Evolutionary conservation across 768 basidiomycete genomes (phyloP).

Genomic region (Hericium alpestre): DNA sequence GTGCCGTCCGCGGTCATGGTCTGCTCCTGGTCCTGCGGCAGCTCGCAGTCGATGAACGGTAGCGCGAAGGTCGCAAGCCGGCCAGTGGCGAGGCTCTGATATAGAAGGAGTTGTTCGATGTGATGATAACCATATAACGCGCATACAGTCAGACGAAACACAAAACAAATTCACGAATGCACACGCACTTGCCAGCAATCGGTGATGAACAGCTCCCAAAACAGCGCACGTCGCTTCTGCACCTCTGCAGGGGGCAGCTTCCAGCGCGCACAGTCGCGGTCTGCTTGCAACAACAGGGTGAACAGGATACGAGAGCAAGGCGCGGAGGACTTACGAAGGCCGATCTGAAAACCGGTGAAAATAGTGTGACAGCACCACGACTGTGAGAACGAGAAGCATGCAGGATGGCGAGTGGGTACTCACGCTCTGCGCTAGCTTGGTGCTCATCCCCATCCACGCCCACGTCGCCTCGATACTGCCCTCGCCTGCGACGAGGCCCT

Average conservation of each 20-base stretch:
- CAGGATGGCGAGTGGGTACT: conserved; percentile 17
- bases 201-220: conserved; percentile 68
- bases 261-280: conserved; percentile 68
- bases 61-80: conserved; percentile 58
- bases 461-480: conserved; percentile 63
- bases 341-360: too few relatives aligned
- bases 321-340: too few relatives aligned
- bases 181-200: conserved; percentile 60
- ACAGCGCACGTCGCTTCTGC: conserved; percentile 59
- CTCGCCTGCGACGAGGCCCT: conserved; percentile 56
- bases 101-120: too few relatives aligned
- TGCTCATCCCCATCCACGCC: conserved; percentile 54
- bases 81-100: conserved; percentile 58
- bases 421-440: conserved; percentile 60
- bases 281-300: conserved; percentile 24
- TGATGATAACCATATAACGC: not conserved
- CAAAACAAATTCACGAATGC: not conserved
- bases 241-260: conserved; percentile 49
- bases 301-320: not conserved
- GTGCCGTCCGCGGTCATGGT: conserved; percentile 50
- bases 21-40: conserved; percentile 50
- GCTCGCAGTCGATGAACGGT: conserved; percentile 63
- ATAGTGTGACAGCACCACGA: too few relatives aligned
- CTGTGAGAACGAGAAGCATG: too few relatives aligned
- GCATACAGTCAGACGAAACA: too few relatives aligned